A percentile compares a stretch with the other conserved stretches of the same genome.
Evolutionary conservation across 1,284 basidiomycete species (phyloP).

Genomic region (Exsudoporus floridanus): DNA sequence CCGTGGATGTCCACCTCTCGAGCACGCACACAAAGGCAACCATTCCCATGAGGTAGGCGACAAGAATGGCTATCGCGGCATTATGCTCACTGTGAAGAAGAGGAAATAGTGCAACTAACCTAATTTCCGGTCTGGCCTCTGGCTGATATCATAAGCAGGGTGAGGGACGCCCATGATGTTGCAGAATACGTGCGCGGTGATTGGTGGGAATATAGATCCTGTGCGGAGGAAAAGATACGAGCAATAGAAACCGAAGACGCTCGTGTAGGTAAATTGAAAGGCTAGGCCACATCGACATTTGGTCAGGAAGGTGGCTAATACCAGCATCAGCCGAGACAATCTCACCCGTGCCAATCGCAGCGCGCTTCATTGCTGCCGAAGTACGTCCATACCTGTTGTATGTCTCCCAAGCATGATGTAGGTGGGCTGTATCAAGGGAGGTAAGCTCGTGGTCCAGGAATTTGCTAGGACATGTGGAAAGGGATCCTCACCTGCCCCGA

Average conservation of each 20-base stretch:
- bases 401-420: conserved; percentile 87
- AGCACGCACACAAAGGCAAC: conserved; percentile 39
- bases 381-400: conserved; percentile 74
- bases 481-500: conserved; percentile 71
- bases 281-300: conserved; percentile 43
- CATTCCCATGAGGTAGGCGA: conserved; percentile 51
- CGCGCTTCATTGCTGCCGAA: conserved; percentile 57
- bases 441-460: conserved; percentile 10
- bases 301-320: conserved; percentile 7
- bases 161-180: conserved; percentile 92
- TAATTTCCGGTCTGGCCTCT: conserved; percentile 41
- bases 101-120: conserved; percentile 25
- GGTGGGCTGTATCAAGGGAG: conserved; percentile 62
- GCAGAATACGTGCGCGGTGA: conserved; percentile 85
- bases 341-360: conserved; percentile 62
- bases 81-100: conserved; percentile 10
- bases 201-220: conserved; percentile 59
- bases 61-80: conserved; percentile 41
- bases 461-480: not conserved
- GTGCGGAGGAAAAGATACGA: conserved; percentile 85
- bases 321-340: conserved; percentile 10
- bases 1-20: conserved; percentile 37
- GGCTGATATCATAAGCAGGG: conserved; percentile 37
- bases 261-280: conserved; percentile 88
- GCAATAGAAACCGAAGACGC: conserved; percentile 88